Base-by-base conservation (phyloP, 2,329 filamentous ascomycete species). In the Thelonectria blattea region DNA sequence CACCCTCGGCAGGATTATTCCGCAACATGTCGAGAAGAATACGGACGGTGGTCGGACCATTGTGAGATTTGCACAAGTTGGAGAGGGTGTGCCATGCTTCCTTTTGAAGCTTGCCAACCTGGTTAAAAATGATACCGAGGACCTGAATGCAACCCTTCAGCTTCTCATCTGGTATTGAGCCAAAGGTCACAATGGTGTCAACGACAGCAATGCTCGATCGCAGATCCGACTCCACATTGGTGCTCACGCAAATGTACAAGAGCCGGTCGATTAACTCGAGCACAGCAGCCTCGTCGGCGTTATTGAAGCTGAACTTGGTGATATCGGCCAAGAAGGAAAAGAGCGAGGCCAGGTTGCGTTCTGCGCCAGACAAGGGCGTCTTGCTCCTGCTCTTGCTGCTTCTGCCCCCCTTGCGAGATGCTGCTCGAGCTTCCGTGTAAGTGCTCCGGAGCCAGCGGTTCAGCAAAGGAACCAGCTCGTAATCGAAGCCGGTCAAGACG, bases 301-400 rank as follows among this genome's bases (percentile, higher is more conserved):
- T 82, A 65, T 88, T 89, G 73, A 88, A 90, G 72, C 89, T 91
- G 79, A 91, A 93, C 71, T 91, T 92, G 77, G 91, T 86, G 55
- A 91, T 81, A 63, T 91, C 86, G 58, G 84, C 82, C 55, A 90
- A 81, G 65, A 88, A 90, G 12, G 79, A 75, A 69, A 92, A 92
- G 2, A 92, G 75, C 49, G 85, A 82, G 2, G 83, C 78, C 54
- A 93, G 79, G 68, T 86, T 88, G 65, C 83, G 82, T 61, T 90
- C 87, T 68, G 88, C 86, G 27, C 78, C 80, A 3, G 78, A 76
- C 5, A 72, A 72, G 20, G 76, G 73, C 8, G 74, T 71, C 64
- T 70, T 73, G 34, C 60, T 70, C 74, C 71, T 83, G 42, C 67
- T 68, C 62, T 73, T 80, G 63, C 72, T 78, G 64, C 64, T 75